These are phyloP conservation scores for Cucumis melo DNA, from an alignment of 306 rosid species.

Conservation along the genomic window DNA sequence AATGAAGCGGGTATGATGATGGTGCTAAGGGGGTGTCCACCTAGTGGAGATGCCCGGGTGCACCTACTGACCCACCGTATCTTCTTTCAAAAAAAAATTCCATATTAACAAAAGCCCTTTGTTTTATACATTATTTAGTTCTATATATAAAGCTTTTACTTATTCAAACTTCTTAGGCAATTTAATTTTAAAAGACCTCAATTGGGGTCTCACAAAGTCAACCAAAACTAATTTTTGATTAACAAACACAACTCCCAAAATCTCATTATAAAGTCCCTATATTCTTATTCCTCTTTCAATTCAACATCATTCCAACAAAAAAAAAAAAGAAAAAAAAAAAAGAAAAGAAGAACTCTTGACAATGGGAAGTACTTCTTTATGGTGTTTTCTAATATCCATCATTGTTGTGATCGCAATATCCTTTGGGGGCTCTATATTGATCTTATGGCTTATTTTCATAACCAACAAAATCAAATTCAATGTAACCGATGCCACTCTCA, in stretches of 20 bases:
- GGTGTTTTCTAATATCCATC: neutral
- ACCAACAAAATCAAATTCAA: slow-evolving; percentile 36
- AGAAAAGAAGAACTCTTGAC: too few species aligned
- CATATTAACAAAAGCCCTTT: neutral
- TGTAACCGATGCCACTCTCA: slow-evolving; percentile 20
- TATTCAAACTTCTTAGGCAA: neutral
- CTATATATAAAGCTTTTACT: neutral
- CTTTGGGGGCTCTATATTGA: neutral
- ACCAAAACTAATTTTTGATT: neutral
- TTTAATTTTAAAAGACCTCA: neutral
- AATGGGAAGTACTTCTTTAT: neutral
- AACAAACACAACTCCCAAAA: neutral
- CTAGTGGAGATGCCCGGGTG: too few species aligned
- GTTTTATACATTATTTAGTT: neutral
- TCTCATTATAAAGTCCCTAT: neutral
- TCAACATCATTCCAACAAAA: neutral
- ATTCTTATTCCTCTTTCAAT: neutral
- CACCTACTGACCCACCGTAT: too few species aligned
- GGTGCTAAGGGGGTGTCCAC: too few species aligned
- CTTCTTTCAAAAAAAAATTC: too few species aligned
- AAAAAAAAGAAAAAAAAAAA: too few species aligned
- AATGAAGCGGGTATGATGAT: too few species aligned
- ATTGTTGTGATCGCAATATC: neutral
- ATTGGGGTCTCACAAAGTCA: neutral
- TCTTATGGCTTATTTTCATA: slow-evolving; percentile 34